These are phyloP conservation scores for Solanum tarapatanum DNA, from an alignment of 257 asterid genomes.

Conservation along the genomic window DNA sequence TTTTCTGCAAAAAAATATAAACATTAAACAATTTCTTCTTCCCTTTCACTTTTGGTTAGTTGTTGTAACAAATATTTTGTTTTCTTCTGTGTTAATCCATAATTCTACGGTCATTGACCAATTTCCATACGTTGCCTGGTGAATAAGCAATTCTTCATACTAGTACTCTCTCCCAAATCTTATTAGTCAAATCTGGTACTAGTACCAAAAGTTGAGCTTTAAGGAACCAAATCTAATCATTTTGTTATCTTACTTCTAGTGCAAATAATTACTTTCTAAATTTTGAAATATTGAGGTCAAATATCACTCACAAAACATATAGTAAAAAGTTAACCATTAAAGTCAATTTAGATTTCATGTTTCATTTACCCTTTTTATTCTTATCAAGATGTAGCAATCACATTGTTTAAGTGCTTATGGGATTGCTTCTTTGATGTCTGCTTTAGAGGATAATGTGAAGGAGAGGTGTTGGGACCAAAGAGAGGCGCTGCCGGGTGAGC, in stretches of 20 bases:
- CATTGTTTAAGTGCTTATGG: not conserved
- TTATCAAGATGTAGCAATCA: not conserved
- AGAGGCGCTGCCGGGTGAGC: constrained; percentile 75
- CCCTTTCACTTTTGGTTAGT: not conserved
- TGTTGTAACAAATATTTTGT: not conserved
- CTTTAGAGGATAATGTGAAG: constrained; percentile 49
- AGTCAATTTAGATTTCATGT: not conserved
- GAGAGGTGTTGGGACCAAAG: constrained; percentile 76
- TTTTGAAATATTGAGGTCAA: not conserved
- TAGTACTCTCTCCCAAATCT: not conserved
- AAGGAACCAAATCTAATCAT: not conserved
- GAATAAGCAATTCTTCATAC: not conserved
- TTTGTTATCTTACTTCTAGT: not conserved
- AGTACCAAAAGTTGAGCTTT: not conserved
- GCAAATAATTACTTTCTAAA: not conserved
- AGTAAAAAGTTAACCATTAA: not conserved
- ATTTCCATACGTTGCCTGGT: not conserved
- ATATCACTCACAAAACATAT: not conserved
- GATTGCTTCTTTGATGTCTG: not conserved
- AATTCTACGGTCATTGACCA: not conserved
- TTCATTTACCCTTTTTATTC: not conserved
- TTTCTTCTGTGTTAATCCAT: not conserved
- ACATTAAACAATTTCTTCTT: not conserved
- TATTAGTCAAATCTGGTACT: not conserved
- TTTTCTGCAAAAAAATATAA: not conserved